Conservation (phyloP, 2,329 filamentous ascomycete species). For the Bimuria novae-zelandiae region DNA sequence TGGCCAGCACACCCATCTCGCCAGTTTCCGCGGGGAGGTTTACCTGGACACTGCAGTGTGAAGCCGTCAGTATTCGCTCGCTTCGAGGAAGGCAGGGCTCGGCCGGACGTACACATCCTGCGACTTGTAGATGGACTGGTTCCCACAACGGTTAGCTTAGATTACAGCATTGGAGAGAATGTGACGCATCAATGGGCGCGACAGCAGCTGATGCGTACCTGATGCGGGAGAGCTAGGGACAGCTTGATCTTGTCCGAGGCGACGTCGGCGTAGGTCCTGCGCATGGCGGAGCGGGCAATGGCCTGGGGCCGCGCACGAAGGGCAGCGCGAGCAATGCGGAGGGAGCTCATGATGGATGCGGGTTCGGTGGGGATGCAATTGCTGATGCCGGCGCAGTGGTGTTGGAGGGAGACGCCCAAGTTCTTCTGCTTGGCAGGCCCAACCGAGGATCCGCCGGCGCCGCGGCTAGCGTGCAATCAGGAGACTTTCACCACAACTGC, state of each 20-base stretch:
- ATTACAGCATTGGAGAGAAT: not conserved
- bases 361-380: slow-evolving; percentile 45
- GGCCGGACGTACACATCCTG: slow-evolving; percentile 67
- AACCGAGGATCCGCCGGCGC: slow-evolving; percentile 9
- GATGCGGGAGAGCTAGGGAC: slow-evolving; percentile 94
- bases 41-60: slow-evolving; percentile 78
- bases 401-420: slow-evolving; percentile 33
- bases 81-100: slow-evolving; percentile 23
- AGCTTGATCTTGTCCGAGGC: slow-evolving; percentile 79
- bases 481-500: not conserved
- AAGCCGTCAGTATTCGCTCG: slow-evolving; percentile 36
- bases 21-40: slow-evolving; percentile 98
- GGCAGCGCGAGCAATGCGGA: slow-evolving; percentile 89
- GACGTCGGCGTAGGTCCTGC: slow-evolving; percentile 79
- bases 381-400: slow-evolving; percentile 36
- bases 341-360: slow-evolving; percentile 76
- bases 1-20: slow-evolving; percentile 99
- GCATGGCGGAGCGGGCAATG: slow-evolving; percentile 76
- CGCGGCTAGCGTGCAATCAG: slow-evolving; percentile 2
- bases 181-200: not conserved
- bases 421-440: slow-evolving; percentile 21
- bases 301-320: slow-evolving; percentile 77
- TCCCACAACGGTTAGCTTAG: slow-evolving; percentile 30
- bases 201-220: slow-evolving; percentile 68
- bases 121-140: slow-evolving; percentile 70